Conservation (phyloP, 768 basidiomycete species). For the Thelephora ganbajun region DNA sequence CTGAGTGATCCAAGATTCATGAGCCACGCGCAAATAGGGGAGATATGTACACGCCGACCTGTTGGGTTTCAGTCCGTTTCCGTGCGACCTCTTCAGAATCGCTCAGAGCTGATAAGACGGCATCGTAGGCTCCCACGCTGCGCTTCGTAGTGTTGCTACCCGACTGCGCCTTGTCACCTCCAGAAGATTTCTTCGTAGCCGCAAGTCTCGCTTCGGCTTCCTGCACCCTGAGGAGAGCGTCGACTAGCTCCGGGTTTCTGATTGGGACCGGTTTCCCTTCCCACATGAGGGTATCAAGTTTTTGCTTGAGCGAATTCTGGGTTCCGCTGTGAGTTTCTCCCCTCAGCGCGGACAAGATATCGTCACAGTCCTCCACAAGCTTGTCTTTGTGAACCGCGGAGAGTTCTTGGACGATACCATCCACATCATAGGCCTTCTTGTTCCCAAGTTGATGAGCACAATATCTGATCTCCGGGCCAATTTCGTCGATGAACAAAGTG, state of each 20-base stretch:
- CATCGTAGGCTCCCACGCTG: conserved; percentile 79
- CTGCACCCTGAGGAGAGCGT: conserved; percentile 72
- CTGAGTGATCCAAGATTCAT: conserved; percentile 11
- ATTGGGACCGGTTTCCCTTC: conserved; percentile 76
- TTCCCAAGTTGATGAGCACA: conserved; percentile 82
- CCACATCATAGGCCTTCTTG: conserved; percentile 68
- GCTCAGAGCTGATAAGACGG: conserved; percentile 68
- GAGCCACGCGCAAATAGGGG: conserved; percentile 3
- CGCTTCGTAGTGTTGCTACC: conserved; percentile 41
- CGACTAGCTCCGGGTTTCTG: conserved; percentile 84
- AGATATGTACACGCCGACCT: conserved; percentile 31
- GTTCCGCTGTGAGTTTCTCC: conserved; percentile 24
- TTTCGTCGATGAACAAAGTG: conserved; percentile 69
- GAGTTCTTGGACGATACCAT: conserved; percentile 55
- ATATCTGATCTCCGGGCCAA: conserved; percentile 84
- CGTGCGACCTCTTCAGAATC: conserved; percentile 82
- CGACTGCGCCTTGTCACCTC: conserved; percentile 16
- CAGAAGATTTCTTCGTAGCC: conserved; percentile 14
- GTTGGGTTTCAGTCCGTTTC: conserved; percentile 71
- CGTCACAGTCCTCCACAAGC: conserved; percentile 51
- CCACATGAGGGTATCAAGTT: conserved; percentile 54
- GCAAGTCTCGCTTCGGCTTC: conserved; percentile 51
- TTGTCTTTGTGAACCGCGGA: conserved; percentile 40
- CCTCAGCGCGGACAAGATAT: conserved; percentile 36
- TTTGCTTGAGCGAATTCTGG: conserved; percentile 31